Percentiles rank a stretch among this genome's conserved stretches.
Evolutionary conservation across 495 filamentous ascomycete genomes (phyloP).

Genomic region (Aspergillus heteromorphus): DNA sequence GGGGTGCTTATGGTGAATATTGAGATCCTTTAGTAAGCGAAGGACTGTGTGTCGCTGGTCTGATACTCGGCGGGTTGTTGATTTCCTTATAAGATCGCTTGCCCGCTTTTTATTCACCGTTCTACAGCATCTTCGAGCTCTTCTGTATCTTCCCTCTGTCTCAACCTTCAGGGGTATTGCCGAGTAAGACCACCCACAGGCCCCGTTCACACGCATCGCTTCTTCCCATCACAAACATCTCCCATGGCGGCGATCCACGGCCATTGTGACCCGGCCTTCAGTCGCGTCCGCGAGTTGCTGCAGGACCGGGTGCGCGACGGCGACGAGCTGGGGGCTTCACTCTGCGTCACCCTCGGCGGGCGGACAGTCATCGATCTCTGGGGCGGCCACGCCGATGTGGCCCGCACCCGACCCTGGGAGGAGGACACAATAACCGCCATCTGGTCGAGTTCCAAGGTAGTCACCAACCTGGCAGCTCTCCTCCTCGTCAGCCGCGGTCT

Average conservation of each 20-base stretch:
- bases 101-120: no score
- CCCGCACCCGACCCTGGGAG: conserved; percentile 27
- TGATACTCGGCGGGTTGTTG: no score
- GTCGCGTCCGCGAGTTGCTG: conserved; percentile 27
- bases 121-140: no score
- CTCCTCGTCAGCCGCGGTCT: conserved; percentile 37
- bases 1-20: no score
- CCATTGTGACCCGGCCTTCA: conserved; percentile 30
- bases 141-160: no score
- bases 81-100: no score
- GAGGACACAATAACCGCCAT: conserved; percentile 35
- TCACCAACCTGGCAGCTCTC: conserved; percentile 32
- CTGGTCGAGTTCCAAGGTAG: conserved; percentile 38
- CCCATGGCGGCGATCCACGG: conserved; percentile 32
- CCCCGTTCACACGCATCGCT: no score
- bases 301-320: conserved; percentile 20
- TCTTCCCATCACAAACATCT: no score
- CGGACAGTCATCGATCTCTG: conserved; percentile 42
- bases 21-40: no score
- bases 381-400: conserved; percentile 34
- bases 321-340: conserved; percentile 37
- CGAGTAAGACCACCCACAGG: no score
- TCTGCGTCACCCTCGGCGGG: conserved; percentile 39
- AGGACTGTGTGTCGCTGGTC: no score
- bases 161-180: no score